These are phyloP conservation scores for Schoenoplectus tabernaemontani DNA, from an alignment of 202 grass and related monocot genomes.

Conservation along the genomic window DNA sequence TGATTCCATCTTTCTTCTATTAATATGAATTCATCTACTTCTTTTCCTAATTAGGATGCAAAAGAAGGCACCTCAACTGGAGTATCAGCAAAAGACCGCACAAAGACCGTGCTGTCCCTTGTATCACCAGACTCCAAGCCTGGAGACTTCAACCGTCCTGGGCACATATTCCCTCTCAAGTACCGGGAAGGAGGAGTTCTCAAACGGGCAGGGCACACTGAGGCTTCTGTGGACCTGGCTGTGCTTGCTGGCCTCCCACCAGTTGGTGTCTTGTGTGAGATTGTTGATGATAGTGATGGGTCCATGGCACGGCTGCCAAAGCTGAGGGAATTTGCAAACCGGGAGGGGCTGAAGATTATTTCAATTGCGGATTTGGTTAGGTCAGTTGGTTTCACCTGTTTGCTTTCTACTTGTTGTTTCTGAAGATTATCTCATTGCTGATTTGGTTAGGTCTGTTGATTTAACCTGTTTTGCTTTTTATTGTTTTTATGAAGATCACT, in stretches of 20 bases:
- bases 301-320: slow-evolving; percentile 88
- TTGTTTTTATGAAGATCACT: slow-evolving; percentile 41
- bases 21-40: background rate
- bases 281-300: slow-evolving; percentile 75
- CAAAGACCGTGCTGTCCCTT: slow-evolving; percentile 63
- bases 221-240: slow-evolving; percentile 85
- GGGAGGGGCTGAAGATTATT: slow-evolving; percentile 74
- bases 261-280: slow-evolving; percentile 65
- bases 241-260: slow-evolving; percentile 69
- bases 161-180: slow-evolving; percentile 83
- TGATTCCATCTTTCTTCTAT: background rate
- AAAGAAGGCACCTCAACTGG: slow-evolving; percentile 86
- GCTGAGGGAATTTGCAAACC: slow-evolving; percentile 65
- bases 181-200: slow-evolving; percentile 88
- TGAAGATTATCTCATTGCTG: slow-evolving; percentile 85
- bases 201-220: slow-evolving; percentile 80
- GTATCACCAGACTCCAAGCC: slow-evolving; percentile 60
- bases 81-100: slow-evolving; percentile 77
- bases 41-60: slow-evolving; percentile 48
- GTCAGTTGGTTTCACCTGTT: slow-evolving; percentile 22
- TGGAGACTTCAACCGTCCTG: slow-evolving; percentile 69
- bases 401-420: background rate
- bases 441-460: slow-evolving; percentile 55
- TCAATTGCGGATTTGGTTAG: slow-evolving; percentile 92
- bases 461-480: background rate